These are phyloP conservation scores for Viridothelium virens DNA, from an alignment of 495 filamentous ascomycete genomes.

Conservation along the genomic window DNA sequence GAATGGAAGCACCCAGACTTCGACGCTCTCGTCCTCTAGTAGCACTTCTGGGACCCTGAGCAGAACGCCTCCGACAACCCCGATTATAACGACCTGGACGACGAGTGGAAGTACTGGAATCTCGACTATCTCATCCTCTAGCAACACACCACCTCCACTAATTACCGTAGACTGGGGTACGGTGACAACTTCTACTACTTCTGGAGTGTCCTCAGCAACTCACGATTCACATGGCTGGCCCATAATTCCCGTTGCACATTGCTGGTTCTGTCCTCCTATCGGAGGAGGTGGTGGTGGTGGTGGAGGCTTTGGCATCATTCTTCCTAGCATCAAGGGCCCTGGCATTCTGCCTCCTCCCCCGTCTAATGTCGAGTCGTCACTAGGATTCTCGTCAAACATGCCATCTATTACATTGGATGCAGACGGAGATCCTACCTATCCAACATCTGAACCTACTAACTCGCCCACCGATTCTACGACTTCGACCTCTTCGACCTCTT, in stretches of 20 bases:
- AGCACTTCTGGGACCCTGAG: background rate
- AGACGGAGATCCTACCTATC: background rate
- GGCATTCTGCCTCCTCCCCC: slow-evolving; percentile 3
- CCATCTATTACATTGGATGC: slow-evolving; percentile 3
- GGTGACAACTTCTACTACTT: slow-evolving; percentile 7
- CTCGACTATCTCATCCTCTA: background rate
- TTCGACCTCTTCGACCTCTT: background rate
- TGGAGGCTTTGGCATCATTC: slow-evolving; percentile 4
- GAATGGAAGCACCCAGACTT: no score
- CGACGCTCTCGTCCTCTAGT: background rate
- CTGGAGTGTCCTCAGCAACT: slow-evolving; percentile 9
- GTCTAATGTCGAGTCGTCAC: background rate
- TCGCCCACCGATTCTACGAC: slow-evolving; percentile 1
- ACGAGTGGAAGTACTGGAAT: background rate
- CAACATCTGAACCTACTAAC: background rate
- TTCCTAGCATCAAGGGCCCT: slow-evolving; percentile 1
- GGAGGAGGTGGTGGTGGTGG: background rate
- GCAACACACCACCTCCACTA: background rate
- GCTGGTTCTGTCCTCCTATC: slow-evolving; percentile 4
- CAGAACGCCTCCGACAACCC: background rate
- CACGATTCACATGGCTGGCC: slow-evolving; percentile 2
- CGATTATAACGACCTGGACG: background rate
- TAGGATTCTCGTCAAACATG: slow-evolving; percentile 2
- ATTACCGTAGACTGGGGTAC: background rate
- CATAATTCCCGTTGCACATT: background rate